phyloP scores from a whole-genome alignment of 306 rosid genomes.

The Castanea mollissima region DNA sequence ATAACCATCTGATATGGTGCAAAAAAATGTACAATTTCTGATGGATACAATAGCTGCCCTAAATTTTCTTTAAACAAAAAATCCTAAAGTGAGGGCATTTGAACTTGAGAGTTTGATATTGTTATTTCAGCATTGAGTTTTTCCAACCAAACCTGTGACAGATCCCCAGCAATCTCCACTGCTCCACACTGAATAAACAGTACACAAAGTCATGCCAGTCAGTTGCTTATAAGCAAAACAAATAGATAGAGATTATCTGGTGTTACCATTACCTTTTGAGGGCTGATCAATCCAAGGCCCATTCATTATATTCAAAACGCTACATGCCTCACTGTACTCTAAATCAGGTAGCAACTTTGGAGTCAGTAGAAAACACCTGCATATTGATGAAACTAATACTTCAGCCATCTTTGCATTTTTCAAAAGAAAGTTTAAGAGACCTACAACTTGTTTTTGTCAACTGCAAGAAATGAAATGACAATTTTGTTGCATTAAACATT shows the following conservation, averaged over 20 bases:
- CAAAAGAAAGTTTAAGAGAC: background rate
- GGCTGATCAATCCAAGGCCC: slow-evolving; percentile 84
- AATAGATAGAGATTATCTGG: background rate
- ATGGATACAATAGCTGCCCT: background rate
- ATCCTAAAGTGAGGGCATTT: background rate
- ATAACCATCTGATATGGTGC: slow-evolving; percentile 2
- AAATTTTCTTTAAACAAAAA: background rate
- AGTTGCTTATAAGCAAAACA: background rate
- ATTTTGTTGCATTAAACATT: background rate
- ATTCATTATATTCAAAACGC: slow-evolving; percentile 79
- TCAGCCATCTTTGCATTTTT: slow-evolving; percentile 3
- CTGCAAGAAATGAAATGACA: background rate
- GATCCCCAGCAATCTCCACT: slow-evolving; percentile 73
- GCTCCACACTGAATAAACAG: slow-evolving; percentile 67
- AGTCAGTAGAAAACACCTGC: slow-evolving; percentile 94
- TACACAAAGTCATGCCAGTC: slow-evolving; percentile 15
- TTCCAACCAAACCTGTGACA: slow-evolving; percentile 43
- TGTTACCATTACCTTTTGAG: slow-evolving; percentile 49
- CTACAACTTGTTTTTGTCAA: background rate
- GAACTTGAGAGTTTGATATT: background rate
- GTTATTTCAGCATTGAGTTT: slow-evolving; percentile 32
- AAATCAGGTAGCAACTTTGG: slow-evolving; percentile 87
- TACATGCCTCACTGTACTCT: slow-evolving; percentile 89
- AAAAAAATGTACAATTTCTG: background rate
- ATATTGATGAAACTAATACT: slow-evolving; percentile 7